Evolutionary conservation across 2,329 filamentous ascomycete species (phyloP), one percentile per base, ranked within the genome.

Genomic region (Stachybotrys elegans): DNA sequence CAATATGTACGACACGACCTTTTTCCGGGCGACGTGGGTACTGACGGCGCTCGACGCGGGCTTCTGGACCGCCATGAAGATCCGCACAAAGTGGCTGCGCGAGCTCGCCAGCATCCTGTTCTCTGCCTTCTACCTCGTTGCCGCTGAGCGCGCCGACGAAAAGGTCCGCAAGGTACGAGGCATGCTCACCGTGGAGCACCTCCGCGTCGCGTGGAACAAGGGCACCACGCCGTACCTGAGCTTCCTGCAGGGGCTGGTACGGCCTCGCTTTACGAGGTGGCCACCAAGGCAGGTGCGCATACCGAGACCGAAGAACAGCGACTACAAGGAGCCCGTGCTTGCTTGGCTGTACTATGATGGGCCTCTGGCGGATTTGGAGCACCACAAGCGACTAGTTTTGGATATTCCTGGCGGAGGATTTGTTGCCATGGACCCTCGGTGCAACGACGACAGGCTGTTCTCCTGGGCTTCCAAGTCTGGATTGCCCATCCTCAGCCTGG

Each of bases 1-100:
- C 22, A 95, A 95, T 59, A 84, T 97, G 62, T 98, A 98, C 69
- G 89, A 88, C 43, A 77, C 88, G 42, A 83, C 87, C 22, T 98
- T 94, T 69, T 98, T 95, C 64, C 84, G 93, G 40, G 93, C 93
- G 44, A 98, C 93, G 60, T 98, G 93, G 93, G 81, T 97, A 14
- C 83, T 93, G 43, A 98, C 93, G 0, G 93, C 90, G 0, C 69
- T 98, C 48, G 93, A 98, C 57, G 93, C 93, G 6, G 93, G 93
- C 2, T 98, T 96, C 65, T 98, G 93, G 93, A 95, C 90, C 0
- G 93, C 93, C 25, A 98, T 98, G 93, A 85, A 83, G 57, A 91
- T 98, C 51, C 80, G 79, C 39, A 62, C 62, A 42, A 90, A 86
- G 56, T 91, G 87, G 81, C 54, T 95, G 34, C 78, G 90, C 31